These are phyloP conservation scores for Moniliella sp. DNA, from an alignment of 1,284 basidiomycete species.

Conservation along the genomic window DNA sequence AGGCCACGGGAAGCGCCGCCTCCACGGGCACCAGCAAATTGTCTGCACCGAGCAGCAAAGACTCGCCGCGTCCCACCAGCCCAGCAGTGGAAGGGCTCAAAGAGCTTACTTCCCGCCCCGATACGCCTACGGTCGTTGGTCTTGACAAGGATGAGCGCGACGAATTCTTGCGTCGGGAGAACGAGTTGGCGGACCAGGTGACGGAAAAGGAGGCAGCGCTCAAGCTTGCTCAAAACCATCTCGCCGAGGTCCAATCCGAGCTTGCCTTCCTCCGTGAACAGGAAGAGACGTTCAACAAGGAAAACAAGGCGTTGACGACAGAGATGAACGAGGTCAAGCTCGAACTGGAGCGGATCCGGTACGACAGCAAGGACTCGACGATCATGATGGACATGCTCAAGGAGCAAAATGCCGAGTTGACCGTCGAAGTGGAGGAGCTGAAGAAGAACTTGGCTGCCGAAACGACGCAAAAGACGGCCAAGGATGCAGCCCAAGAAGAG, in stretches of 20 bases:
- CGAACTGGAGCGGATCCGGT: constrained; percentile 72
- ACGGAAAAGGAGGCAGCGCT: constrained; percentile 48
- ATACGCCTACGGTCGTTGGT: constrained; percentile 51
- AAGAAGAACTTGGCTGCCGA: constrained; percentile 20
- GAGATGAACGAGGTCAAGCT: constrained; percentile 67
- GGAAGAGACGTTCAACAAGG: constrained; percentile 16
- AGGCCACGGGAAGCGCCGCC: constrained; percentile 5
- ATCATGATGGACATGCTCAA: constrained; percentile 91
- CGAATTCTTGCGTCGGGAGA: constrained; percentile 85
- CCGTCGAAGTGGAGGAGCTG: constrained; percentile 70
- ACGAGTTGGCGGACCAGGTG: constrained; percentile 78
- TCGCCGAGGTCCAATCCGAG: constrained; percentile 47
- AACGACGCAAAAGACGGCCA: constrained; percentile 38
- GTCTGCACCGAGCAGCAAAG: no score
- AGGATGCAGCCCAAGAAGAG: constrained; percentile 50
- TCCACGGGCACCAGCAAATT: no score
- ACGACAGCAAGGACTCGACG: constrained; percentile 78
- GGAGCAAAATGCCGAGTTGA: constrained; percentile 75
- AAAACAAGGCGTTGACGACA: constrained; percentile 35
- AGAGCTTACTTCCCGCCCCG: constrained; percentile 36
- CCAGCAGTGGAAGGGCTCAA: constrained; percentile 58
- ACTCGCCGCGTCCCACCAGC: constrained; percentile 51
- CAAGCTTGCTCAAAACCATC: constrained; percentile 13
- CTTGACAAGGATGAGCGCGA: constrained; percentile 91
- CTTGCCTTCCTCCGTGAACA: constrained; percentile 73